phyloP scores from a whole-genome alignment of 352 stramenopile species.

The Pythium dissimile region DNA sequence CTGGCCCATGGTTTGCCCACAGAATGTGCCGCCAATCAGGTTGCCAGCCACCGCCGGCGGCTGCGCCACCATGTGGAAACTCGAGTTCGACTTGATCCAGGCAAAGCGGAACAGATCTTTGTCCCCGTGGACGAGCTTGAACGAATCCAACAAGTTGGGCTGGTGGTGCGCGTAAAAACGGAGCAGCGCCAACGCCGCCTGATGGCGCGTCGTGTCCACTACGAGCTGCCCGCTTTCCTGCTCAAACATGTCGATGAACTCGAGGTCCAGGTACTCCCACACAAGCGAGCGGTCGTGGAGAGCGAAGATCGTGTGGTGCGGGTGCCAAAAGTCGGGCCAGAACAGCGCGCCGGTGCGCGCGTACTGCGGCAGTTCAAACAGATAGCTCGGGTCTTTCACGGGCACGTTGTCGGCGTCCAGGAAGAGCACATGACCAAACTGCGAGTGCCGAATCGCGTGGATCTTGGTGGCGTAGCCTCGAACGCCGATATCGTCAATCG shows the following conservation, averaged over 20 bases:
- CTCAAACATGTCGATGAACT: constrained; percentile 74
- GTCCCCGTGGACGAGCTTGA: constrained; percentile 66
- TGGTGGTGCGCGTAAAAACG: constrained; percentile 62
- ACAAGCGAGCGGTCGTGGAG: constrained; percentile 54
- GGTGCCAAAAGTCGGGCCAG: constrained; percentile 80
- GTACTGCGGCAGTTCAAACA: constrained; percentile 56
- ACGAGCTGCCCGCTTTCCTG: constrained; percentile 76
- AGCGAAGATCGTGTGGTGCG: constrained; percentile 66
- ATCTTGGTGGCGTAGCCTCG: constrained; percentile 66
- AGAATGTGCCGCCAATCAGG: constrained; percentile 44
- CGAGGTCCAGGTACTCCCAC: constrained; percentile 61
- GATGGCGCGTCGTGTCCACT: constrained; percentile 41
- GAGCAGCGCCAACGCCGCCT: constrained; percentile 45
- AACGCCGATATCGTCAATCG: constrained; percentile 42
- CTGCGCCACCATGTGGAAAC: constrained; percentile 60
- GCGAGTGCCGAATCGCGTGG: constrained; percentile 58
- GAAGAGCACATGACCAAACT: constrained; percentile 71
- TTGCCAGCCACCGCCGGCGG: constrained; percentile 41
- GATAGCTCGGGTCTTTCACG: constrained; percentile 55
- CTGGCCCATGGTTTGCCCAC: constrained; percentile 76
- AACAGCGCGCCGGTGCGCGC: constrained; percentile 45
- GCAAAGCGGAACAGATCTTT: constrained; percentile 80
- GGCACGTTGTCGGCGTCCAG: constrained; percentile 71
- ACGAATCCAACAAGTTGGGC: constrained; percentile 52
- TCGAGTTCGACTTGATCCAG: constrained; percentile 63